Evolutionary conservation across 192 early-diverging fungal species (phyloP).

Genomic region (Geranomyces michiganensis): DNA sequence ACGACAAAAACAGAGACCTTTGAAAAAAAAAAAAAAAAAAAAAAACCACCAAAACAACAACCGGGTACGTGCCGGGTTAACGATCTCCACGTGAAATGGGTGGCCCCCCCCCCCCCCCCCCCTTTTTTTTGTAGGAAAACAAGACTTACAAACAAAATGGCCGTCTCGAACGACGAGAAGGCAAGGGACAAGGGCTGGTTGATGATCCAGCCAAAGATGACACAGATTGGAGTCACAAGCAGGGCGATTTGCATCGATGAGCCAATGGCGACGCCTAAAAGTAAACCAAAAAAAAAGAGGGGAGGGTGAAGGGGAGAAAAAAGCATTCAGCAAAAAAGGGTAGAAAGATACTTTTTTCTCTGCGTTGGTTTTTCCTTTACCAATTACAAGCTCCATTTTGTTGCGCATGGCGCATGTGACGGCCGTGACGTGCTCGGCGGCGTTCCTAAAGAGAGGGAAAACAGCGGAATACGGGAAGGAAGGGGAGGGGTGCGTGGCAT

Average conservation of each 20-base stretch:
- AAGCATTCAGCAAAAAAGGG: too few relatives aligned
- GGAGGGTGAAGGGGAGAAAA: too few relatives aligned
- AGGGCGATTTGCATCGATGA: slow-evolving; percentile 90
- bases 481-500: too few relatives aligned
- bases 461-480: too few relatives aligned
- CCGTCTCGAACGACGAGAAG: slow-evolving; percentile 82
- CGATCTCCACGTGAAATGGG: too few relatives aligned
- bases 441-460: slow-evolving; percentile 49
- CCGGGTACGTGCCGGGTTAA: background rate
- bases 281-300: slow-evolving; percentile 54
- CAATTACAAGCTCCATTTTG: slow-evolving; percentile 91
- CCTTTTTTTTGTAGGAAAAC: too few relatives aligned
- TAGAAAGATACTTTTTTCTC: background rate
- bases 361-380: too few relatives aligned
- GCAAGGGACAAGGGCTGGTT: slow-evolving; percentile 76
- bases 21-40: background rate
- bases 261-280: slow-evolving; percentile 89
- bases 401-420: slow-evolving; percentile 77
- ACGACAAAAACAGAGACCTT: slow-evolving; percentile 45
- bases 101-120: too few relatives aligned
- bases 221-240: slow-evolving; percentile 60
- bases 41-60: background rate
- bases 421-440: slow-evolving; percentile 86
- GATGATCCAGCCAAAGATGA: slow-evolving; percentile 85
- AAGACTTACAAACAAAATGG: slow-evolving; percentile 76